Percentiles rank a stretch among this genome's conserved stretches.
Evolutionary conservation across 148 eudicot species (phyloP).

Genomic region (Chenopodium quinoa): DNA sequence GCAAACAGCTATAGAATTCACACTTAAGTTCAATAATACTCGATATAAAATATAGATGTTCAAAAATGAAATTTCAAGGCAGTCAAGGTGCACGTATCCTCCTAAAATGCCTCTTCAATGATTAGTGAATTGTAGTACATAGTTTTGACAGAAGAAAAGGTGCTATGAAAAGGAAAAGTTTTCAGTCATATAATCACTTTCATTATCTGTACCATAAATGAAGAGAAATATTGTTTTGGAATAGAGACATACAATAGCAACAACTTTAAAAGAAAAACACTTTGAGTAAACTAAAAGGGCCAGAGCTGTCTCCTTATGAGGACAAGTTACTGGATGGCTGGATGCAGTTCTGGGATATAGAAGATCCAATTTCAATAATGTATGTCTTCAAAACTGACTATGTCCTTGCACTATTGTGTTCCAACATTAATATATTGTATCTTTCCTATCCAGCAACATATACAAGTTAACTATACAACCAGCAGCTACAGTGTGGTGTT

Average conservation of each 20-base stretch:
- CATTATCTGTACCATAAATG: neutral
- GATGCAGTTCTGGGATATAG: neutral
- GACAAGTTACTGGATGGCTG: neutral
- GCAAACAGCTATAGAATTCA: neutral
- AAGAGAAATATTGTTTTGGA: neutral
- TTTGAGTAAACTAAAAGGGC: neutral
- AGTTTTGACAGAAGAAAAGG: too few relatives aligned
- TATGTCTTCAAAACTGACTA: neutral
- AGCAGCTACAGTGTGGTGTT: too few relatives aligned
- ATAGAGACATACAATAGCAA: neutral
- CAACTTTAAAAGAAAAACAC: neutral
- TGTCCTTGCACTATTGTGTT: neutral
- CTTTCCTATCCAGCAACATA: neutral
- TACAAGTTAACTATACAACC: too few relatives aligned
- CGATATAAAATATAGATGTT: neutral
- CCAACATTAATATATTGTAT: neutral
- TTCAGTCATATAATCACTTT: neutral
- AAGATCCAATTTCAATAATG: neutral
- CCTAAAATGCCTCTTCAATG: neutral
- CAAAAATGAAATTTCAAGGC: neutral
- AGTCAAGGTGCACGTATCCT: neutral
- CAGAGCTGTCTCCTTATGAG: neutral
- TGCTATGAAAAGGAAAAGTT: neutral
- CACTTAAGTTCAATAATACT: too few relatives aligned
- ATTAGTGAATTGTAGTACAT: too few relatives aligned